Evolutionary conservation across 1,284 basidiomycete genomes (phyloP), one percentile per base, ranked within the genome.

Genomic region (Ustilago loliicola): DNA sequence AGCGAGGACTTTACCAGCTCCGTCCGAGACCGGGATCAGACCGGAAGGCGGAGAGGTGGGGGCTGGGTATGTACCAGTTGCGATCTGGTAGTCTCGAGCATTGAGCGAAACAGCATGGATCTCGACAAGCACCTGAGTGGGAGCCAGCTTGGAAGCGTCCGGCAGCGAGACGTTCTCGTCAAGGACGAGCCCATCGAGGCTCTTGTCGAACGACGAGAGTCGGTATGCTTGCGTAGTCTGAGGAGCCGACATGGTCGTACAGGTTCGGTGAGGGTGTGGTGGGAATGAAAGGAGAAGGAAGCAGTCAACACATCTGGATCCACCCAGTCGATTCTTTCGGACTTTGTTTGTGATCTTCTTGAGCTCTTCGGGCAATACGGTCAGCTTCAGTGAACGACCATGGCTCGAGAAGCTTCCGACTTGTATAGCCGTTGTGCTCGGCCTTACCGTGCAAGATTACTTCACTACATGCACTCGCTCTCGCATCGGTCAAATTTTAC

Each of bases 31-130:
- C 1, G 76, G 76, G 11, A 79, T 54, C 40, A 79, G 38, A 2
- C 66, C 72, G 1, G 27, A 1, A 6, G 65, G 55, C 3, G 62
- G 61, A 1, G 72, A 56, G 2, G 58, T 54, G 2, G 76, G 76
- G 0, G 72, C 76, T 3, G 72, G 72, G 34, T 79, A 75, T 4
- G 68, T 79, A 1, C 62, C 65, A 21, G 57, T 63, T 8, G 68
- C 76, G 17, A 79, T 75, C 60, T 79, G 72, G 21, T 66, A 74
- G 56, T 79, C 76, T 27, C 76, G 30, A 27, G 76, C 76, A 38
- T 79, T 79, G 34, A 79, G 69, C 5, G 68, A 72, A 10, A 72
- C 76, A 25, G 68, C 68, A 32, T 72, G 66, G 17, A 79, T 50
- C 40, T 68, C 57, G 19, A 79, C 69, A 13, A 79, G 15, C 50